Evolutionary conservation across 192 early-diverging fungal species (phyloP).

Genomic region (Linnemannia zychae): DNA sequence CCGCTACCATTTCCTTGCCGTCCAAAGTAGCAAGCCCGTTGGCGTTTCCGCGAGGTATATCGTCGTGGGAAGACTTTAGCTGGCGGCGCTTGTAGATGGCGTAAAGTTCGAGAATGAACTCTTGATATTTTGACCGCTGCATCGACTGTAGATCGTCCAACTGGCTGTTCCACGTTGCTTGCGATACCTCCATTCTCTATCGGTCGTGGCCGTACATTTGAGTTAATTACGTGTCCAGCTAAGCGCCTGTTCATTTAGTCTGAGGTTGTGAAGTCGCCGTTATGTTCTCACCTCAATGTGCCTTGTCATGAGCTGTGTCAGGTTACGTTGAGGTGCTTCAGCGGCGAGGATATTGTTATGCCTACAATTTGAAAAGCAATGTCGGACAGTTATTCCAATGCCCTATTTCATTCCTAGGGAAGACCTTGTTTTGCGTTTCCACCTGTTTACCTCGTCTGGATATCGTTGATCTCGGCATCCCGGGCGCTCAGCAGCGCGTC

Average conservation of each 20-base stretch:
- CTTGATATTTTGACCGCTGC: constrained; percentile 68
- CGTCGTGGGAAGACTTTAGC: constrained; percentile 5
- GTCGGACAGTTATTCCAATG: not conserved
- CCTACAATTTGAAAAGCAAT: constrained; percentile 13
- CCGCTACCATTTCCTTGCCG: constrained; percentile 68
- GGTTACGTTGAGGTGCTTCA: constrained; percentile 34
- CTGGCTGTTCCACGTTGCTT: constrained; percentile 67
- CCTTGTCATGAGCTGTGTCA: constrained; percentile 47
- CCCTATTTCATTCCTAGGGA: not conserved
- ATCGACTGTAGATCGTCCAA: constrained; percentile 61
- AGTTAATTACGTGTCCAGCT: not conserved
- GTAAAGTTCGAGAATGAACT: constrained; percentile 69
- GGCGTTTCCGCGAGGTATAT: not conserved
- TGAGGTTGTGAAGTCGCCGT: not conserved
- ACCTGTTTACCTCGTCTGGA: constrained; percentile 39
- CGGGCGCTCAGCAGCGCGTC: constrained; percentile 52
- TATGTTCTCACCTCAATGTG: constrained; percentile 52
- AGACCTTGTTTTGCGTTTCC: not conserved
- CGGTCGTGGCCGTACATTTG: not conserved
- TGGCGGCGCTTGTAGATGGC: constrained; percentile 59
- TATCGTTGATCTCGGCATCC: constrained; percentile 46
- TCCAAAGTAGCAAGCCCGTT: constrained; percentile 33
- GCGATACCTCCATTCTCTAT: constrained; percentile 61
- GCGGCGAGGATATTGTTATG: constrained; percentile 31
- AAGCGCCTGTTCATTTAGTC: not conserved